Evolutionary conservation across 768 basidiomycete genomes (phyloP), one percentile per base, ranked within the genome.

Genomic region (Hygrocybe coccinea): DNA sequence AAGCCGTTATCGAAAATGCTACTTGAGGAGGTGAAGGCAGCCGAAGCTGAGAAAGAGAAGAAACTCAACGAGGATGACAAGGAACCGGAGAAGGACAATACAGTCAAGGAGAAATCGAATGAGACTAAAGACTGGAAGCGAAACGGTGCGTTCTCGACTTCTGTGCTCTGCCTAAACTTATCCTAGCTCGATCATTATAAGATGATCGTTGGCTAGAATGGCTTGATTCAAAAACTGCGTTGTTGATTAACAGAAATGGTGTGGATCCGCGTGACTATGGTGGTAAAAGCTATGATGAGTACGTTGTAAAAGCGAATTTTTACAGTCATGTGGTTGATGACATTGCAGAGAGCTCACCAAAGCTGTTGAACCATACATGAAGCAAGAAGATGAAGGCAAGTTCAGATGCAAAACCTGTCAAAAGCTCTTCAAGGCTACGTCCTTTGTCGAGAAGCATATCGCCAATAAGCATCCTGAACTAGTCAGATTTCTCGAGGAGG

Each of bases 391-490:
- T 62, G 92, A 95, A 71, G 91, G 87, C 64, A 98, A 97, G 68
- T 98, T 90, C 75, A 81, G 97, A 60, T 99, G 97, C 76, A 95
- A 91, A 76, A 86, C 86, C 25, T 99, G 97, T 71, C 87, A 86
- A 72, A 99, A 99, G 75, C 79, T 98, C 19, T 99, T 99, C 85
- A 95, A 95, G 69, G 97, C 94, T 3, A 88, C 90, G 34, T 85
- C 94, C 22, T 99, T 97, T 72, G 90, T 98, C 47, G 92, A 95
- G 74, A 98, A 98, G 77, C 97, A 99, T 68, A 86, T 99, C 58
- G 82, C 86, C 11, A 92, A 95, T 69, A 98, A 98, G 69, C 97
- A 99, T 67, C 76, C 87, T 10, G 91, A 97, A 57, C 75, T 91
- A 14, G 81, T 95, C 56, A 89, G 87, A 61, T 74, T 79, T 50